Evolutionary conservation across 345 rosid species (phyloP).

Genomic region (Odontarrhena argentea): DNA sequence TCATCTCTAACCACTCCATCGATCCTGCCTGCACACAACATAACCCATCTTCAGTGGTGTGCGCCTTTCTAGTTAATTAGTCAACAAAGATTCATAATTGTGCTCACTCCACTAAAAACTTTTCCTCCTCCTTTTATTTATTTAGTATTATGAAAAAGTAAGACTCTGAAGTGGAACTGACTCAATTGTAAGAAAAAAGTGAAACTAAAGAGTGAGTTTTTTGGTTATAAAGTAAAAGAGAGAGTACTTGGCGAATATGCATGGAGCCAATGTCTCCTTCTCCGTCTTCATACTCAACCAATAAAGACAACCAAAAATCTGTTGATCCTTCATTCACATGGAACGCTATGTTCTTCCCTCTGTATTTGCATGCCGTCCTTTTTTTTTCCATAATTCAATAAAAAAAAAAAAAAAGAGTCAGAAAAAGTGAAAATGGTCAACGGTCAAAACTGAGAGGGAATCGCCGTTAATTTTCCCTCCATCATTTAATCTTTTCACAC

Average conservation of each 20-base stretch:
- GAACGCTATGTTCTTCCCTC: constrained; percentile 82
- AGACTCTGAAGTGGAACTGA: constrained; percentile 34
- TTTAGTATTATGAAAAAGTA: constrained; percentile 2
- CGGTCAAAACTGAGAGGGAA: constrained; percentile 34
- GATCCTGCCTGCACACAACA: constrained; percentile 63
- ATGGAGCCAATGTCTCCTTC: constrained; percentile 96
- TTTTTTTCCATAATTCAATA: neutral
- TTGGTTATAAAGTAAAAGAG: constrained; percentile 7
- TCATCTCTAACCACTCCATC: constrained; percentile 85
- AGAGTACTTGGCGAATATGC: constrained; percentile 79
- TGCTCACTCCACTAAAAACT: constrained; percentile 36
- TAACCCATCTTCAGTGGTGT: constrained; percentile 6
- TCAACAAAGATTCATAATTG: constrained; percentile 29
- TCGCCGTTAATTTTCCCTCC: constrained; percentile 30
- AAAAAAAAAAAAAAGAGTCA: neutral
- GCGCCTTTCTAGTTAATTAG: constrained; percentile 28
- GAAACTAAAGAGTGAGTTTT: constrained; percentile 20
- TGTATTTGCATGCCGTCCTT: constrained; percentile 90
- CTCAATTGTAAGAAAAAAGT: constrained; percentile 26
- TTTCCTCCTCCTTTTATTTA: neutral
- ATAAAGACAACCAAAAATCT: constrained; percentile 75
- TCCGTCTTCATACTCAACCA: constrained; percentile 94
- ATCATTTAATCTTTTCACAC: constrained; percentile 29
- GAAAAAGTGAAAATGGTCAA: constrained; percentile 28
- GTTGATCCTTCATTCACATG: constrained; percentile 95